These are phyloP conservation scores for Debaryomyces fabryi DNA, from an alignment of 1,139 yeast species.

Conservation along the genomic window DNA sequence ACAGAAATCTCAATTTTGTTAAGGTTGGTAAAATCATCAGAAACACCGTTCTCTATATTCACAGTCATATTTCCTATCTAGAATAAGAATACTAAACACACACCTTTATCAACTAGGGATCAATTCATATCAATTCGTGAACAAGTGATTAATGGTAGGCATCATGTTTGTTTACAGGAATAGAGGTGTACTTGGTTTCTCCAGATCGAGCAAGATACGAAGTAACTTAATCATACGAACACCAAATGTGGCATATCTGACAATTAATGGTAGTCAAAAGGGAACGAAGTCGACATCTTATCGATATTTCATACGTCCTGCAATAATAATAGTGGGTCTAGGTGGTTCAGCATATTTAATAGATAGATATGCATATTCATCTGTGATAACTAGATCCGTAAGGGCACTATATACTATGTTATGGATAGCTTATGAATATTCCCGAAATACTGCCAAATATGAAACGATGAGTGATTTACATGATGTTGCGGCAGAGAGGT, in stretches of 20 bases:
- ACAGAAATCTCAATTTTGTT: neutral
- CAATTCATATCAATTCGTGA: neutral
- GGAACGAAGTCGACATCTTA: neutral
- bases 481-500: constrained; percentile 57
- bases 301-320: constrained; percentile 9
- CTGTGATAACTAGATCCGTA: constrained; percentile 53
- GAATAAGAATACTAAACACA: neutral
- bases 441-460: constrained; percentile 43
- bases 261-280: neutral
- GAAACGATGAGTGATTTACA: constrained; percentile 56
- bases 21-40: neutral
- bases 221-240: neutral
- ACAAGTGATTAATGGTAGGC: neutral
- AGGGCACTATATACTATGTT: constrained; percentile 53
- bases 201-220: neutral
- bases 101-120: neutral
- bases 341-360: constrained; percentile 29
- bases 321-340: constrained; percentile 10
- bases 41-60: neutral
- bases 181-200: neutral
- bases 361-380: constrained; percentile 49
- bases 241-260: neutral
- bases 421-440: constrained; percentile 64
- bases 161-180: neutral
- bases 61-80: neutral